These are phyloP conservation scores for Chaetomiaceae sp. DNA, from an alignment of 2,329 filamentous ascomycete genomes.

Conservation along the genomic window DNA sequence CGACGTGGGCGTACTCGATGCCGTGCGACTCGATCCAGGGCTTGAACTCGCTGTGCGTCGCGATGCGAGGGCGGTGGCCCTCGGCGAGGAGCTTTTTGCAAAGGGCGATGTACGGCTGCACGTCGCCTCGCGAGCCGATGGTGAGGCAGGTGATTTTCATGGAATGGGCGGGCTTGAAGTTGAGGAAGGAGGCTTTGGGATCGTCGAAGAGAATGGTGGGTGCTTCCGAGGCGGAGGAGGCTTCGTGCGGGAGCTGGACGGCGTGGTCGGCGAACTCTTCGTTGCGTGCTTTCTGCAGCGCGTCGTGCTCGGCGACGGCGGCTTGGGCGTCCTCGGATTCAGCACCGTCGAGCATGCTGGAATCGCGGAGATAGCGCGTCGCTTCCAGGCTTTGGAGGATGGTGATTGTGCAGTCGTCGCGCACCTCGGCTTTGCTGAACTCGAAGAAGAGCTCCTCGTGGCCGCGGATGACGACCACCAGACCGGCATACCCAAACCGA, in stretches of 20 bases:
- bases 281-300: constrained; percentile 68
- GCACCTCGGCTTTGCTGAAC: constrained; percentile 69
- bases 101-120: constrained; percentile 94
- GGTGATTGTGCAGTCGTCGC: constrained; percentile 86
- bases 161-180: constrained; percentile 79
- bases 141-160: constrained; percentile 88
- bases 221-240: constrained; percentile 48
- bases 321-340: constrained; percentile 67
- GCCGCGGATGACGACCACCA: constrained; percentile 88
- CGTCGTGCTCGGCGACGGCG: constrained; percentile 75
- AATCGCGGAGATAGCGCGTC: constrained; percentile 65
- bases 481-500: constrained; percentile 80
- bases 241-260: constrained; percentile 44
- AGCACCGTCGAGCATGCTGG: constrained; percentile 61
- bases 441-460: constrained; percentile 98
- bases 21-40: constrained; percentile 88
- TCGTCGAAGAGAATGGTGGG: constrained; percentile 87
- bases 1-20: constrained; percentile 85
- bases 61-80: constrained; percentile 81
- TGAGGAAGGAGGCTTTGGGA: constrained; percentile 77
- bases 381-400: constrained; percentile 73
- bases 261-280: constrained; percentile 50
- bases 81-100: constrained; percentile 87
- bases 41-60: constrained; percentile 87
- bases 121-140: constrained; percentile 91